phyloP scores from a whole-genome alignment of 495 filamentous ascomycete genomes.

The Pyrenula massariospora region DNA sequence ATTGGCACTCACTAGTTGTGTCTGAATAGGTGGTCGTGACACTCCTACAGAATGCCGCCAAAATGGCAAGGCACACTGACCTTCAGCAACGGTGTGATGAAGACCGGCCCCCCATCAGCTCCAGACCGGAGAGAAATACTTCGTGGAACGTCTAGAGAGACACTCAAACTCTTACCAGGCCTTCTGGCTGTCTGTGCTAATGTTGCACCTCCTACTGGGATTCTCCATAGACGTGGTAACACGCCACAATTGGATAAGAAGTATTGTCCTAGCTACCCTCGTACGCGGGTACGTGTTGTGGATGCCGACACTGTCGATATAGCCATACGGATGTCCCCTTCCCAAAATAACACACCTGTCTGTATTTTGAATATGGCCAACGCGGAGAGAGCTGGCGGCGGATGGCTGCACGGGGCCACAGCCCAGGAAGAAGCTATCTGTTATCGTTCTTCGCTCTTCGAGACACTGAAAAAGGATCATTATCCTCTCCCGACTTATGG shows the following conservation, averaged over 20 bases:
- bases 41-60: neutral
- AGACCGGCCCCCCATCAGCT: neutral
- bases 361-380: constrained; percentile 54
- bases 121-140: neutral
- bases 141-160: constrained; percentile 8
- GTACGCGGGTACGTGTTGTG: constrained; percentile 26
- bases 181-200: constrained; percentile 15
- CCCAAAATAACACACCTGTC: constrained; percentile 20
- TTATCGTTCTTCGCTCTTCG: constrained; percentile 45
- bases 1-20: too few relatives aligned
- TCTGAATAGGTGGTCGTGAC: too few relatives aligned
- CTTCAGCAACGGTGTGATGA: neutral
- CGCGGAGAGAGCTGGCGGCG: constrained; percentile 37
- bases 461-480: constrained; percentile 36
- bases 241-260: constrained; percentile 7
- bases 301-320: constrained; percentile 39
- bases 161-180: constrained; percentile 7
- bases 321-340: constrained; percentile 25
- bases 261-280: constrained; percentile 12
- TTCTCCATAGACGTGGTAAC: constrained; percentile 7
- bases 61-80: neutral
- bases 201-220: constrained; percentile 9
- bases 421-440: constrained; percentile 60
- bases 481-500: constrained; percentile 43
- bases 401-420: constrained; percentile 38